These are phyloP conservation scores for Thelonectria discophora DNA, from an alignment of 2,329 filamentous ascomycete species.

Conservation along the genomic window DNA sequence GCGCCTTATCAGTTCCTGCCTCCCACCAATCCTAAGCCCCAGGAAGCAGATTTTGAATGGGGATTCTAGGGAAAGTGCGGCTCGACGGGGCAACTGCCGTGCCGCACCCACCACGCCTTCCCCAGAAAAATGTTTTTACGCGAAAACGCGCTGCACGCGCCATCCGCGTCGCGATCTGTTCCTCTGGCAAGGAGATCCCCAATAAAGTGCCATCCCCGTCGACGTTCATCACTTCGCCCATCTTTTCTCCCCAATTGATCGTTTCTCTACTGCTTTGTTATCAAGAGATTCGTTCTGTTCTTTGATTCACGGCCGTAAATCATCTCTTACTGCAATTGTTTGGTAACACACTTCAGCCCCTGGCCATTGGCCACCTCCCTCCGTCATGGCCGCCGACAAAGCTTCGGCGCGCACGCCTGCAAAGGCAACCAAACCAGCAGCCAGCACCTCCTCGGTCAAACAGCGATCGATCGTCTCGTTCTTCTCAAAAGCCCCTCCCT, in stretches of 20 bases:
- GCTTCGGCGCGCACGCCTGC: conserved; percentile 47
- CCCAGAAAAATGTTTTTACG: conserved; percentile 33
- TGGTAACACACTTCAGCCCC: conserved; percentile 4
- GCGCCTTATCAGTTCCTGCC: neutral
- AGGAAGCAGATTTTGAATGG: neutral
- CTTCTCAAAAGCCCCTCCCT: conserved; percentile 54
- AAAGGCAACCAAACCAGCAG: conserved; percentile 43
- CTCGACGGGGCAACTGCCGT: conserved; percentile 21
- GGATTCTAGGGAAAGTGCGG: neutral
- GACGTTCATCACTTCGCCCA: conserved; percentile 1
- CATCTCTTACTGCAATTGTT: conserved; percentile 2
- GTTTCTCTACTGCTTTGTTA: conserved; percentile 6
- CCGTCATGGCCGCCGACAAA: conserved; percentile 45
- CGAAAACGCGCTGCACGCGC: conserved; percentile 37
- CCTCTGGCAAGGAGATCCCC: conserved; percentile 11
- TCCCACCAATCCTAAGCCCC: neutral
- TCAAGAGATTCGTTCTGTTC: neutral
- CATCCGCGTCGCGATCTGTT: conserved; percentile 33
- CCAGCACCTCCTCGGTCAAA: conserved; percentile 47
- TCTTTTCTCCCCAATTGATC: conserved; percentile 15
- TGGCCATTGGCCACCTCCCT: conserved; percentile 14
- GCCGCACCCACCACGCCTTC: conserved; percentile 23
- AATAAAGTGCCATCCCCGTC: conserved; percentile 14
- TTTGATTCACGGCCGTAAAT: conserved; percentile 29
- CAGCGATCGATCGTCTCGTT: conserved; percentile 56